Evolutionary conservation across 2,329 filamentous ascomycete species (phyloP).

Genomic region (Pyricularia pennisetigena): DNA sequence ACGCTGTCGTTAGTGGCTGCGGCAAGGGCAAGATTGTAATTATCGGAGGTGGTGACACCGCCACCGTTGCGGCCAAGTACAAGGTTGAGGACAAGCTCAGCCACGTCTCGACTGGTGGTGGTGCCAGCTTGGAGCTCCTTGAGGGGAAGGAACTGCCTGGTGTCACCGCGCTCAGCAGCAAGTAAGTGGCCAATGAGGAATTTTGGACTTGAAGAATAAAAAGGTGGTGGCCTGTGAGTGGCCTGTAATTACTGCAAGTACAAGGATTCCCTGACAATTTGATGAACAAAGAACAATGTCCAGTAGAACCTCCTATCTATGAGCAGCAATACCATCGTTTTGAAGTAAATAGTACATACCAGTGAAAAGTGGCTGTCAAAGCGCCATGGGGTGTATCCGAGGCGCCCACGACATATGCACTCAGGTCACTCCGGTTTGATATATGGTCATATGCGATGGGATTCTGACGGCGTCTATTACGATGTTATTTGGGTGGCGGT

Average conservation of each 20-base stretch:
- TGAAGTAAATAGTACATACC: not conserved
- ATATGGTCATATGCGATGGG: not conserved
- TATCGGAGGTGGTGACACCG: slow-evolving; percentile 96
- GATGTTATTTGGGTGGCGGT: not conserved
- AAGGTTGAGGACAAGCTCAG: slow-evolving; percentile 92
- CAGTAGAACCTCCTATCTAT: not conserved
- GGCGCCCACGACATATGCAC: not conserved
- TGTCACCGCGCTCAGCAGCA: slow-evolving; percentile 80
- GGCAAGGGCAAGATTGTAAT: slow-evolving; percentile 90
- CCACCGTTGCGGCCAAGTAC: slow-evolving; percentile 96
- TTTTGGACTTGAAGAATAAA: not conserved
- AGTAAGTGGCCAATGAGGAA: slow-evolving; percentile 32
- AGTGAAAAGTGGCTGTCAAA: not conserved
- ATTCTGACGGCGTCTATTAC: not conserved
- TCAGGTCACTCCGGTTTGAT: not conserved
- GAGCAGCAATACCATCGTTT: not conserved
- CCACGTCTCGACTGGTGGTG: slow-evolving; percentile 95
- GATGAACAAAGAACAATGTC: not conserved
- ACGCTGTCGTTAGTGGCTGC: slow-evolving; percentile 68
- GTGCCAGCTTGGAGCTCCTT: slow-evolving; percentile 88
- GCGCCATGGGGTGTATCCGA: not conserved
- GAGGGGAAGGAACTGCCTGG: slow-evolving; percentile 97
- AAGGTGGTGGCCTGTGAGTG: not conserved
- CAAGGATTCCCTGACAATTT: not conserved
- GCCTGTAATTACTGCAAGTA: not conserved